Evolutionary conservation across 2,329 filamentous ascomycete genomes (phyloP).

Genomic region (Ceratocystis colombiana): DNA sequence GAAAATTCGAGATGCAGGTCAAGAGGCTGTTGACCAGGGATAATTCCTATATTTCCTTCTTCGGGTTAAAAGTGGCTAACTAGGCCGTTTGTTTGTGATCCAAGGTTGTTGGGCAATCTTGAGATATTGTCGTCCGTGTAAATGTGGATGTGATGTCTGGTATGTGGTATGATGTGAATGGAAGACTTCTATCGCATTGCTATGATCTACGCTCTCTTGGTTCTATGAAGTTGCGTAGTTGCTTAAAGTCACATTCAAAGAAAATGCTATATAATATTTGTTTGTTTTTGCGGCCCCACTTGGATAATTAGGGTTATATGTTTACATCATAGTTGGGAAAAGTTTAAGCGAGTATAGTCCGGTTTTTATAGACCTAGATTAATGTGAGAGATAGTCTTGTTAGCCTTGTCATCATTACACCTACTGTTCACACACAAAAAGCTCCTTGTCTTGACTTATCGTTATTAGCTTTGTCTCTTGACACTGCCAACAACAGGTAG

Average conservation of each 20-base stretch:
- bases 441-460: neutral
- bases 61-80: slow-evolving; percentile 20
- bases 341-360: slow-evolving; percentile 9
- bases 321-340: slow-evolving; percentile 6
- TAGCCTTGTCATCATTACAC: slow-evolving; percentile 9
- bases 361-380: neutral
- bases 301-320: neutral
- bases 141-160: neutral
- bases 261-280: slow-evolving; percentile 2
- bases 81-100: neutral
- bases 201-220: neutral
- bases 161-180: neutral
- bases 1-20: slow-evolving; percentile 17
- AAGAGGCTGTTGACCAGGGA: slow-evolving; percentile 21
- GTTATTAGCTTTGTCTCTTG: neutral
- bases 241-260: neutral
- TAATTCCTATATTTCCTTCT: slow-evolving; percentile 17
- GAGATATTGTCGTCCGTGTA: neutral
- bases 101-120: neutral
- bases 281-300: neutral
- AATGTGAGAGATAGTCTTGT: neutral
- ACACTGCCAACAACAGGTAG: neutral
- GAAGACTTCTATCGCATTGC: neutral
- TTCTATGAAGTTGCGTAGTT: neutral
- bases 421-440: neutral